Evolutionary conservation across 441 rosid species (phyloP), one percentile per base, ranked within the genome.

Genomic region (Jatropha multifida): DNA sequence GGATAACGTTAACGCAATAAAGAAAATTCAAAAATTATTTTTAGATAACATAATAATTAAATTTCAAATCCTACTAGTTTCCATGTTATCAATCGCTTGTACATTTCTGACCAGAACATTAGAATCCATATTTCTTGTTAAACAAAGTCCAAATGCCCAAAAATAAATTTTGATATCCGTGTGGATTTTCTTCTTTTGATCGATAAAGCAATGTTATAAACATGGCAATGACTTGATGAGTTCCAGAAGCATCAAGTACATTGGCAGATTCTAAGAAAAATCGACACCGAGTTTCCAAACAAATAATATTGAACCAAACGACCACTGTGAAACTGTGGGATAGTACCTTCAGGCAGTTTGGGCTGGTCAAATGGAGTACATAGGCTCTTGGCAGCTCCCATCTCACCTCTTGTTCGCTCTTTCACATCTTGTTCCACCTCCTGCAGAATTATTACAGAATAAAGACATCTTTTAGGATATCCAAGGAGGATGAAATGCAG

Each of bases 291-390:
- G 7, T 38, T 52, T 63, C 3, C 26, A 37, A 0, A 37, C 0
- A 23, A 18, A 54, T 18, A 46, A n/a, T 44, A 48, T 9, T 9
- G 40, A 74, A 18, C 3, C 40, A 60, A 71, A 62, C 27, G 42
- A 27, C 14, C 56, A 26, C 5, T 32, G 64, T 6, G 70, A 64
- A 23, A 64, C 6, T 4, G 23, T 5, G 4, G 51, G 20, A 13
- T 26, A 8, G 59, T 80, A 96, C 99, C 98, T 92, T 91, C 92
- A 27, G 97, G 97, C 79, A 96, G 97, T 79, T 96, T 97, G 13
- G 96, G 97, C 96, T 96, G 99, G 3, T 94, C 97, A 79, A 94
- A 90, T 74, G 99, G 97, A 70, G 97, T 87, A 84, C 99, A 96
- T 13, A 96, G 94, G 52, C 90, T 89, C 86, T 96, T 96, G 68